phyloP scores from a whole-genome alignment of 331 rosid genomes.

The Quercus lobata region DNA sequence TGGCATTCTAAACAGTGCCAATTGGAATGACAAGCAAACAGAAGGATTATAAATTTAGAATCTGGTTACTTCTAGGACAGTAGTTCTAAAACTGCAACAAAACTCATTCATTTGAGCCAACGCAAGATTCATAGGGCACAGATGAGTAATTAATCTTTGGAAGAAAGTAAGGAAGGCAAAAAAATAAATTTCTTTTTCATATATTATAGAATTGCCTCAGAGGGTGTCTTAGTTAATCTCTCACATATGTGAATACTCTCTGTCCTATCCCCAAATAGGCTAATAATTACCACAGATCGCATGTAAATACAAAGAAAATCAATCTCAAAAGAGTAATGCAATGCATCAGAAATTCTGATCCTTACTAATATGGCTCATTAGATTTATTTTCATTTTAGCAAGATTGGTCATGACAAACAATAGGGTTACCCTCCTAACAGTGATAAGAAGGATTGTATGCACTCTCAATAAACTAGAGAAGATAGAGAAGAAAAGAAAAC shows the following conservation, averaged over 20 bases:
- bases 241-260: background rate
- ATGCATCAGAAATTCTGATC: background rate
- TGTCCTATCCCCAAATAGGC: background rate
- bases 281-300: background rate
- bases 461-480: no score
- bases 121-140: background rate
- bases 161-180: background rate
- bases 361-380: background rate
- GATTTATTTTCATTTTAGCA: background rate
- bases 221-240: background rate
- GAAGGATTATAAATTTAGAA: conserved; percentile 5
- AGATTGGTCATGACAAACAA: background rate
- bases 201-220: background rate
- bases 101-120: background rate
- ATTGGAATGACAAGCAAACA: conserved; percentile 26
- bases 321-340: background rate
- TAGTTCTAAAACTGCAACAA: background rate
- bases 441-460: no score
- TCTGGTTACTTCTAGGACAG: background rate
- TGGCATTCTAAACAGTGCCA: conserved; percentile 46
- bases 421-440: no score
- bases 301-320: background rate
- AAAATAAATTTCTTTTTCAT: background rate
- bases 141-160: background rate
- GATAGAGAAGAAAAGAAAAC: no score